phyloP scores from a whole-genome alignment of 2,329 filamentous ascomycete species.

The Mollisia scopiformis region DNA sequence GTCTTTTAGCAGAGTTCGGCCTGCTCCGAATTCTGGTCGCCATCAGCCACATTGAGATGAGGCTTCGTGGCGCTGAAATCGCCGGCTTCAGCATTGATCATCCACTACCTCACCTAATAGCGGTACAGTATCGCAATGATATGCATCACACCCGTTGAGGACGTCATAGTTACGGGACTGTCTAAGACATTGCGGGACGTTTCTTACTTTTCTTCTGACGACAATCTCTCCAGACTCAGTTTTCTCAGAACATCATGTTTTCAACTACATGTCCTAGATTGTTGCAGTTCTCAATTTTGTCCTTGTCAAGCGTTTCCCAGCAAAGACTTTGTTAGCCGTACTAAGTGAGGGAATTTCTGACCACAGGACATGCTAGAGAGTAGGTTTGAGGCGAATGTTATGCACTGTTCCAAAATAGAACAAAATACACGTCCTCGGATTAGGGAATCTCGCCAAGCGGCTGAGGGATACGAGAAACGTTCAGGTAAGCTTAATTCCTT shows the following conservation, averaged over 20 bases:
- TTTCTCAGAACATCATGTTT: neutral
- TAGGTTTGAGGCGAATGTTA: no score
- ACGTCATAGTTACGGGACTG: neutral
- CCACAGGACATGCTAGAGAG: neutral
- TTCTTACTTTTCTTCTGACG: neutral
- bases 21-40: neutral
- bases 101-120: neutral
- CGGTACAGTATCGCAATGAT: no score
- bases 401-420: neutral
- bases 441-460: neutral
- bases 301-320: neutral
- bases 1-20: neutral
- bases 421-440: neutral
- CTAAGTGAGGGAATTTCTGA: neutral
- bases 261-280: neutral
- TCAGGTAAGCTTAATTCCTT: neutral
- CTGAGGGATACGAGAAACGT: neutral
- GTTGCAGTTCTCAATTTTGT: neutral
- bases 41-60: neutral
- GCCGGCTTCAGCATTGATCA: neutral
- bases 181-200: neutral
- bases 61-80: neutral
- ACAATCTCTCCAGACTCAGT: neutral
- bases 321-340: neutral
- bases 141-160: neutral